Evolutionary conservation across 352 stramenopile species (phyloP).

Genomic region (Thraustotheca clavata): DNA sequence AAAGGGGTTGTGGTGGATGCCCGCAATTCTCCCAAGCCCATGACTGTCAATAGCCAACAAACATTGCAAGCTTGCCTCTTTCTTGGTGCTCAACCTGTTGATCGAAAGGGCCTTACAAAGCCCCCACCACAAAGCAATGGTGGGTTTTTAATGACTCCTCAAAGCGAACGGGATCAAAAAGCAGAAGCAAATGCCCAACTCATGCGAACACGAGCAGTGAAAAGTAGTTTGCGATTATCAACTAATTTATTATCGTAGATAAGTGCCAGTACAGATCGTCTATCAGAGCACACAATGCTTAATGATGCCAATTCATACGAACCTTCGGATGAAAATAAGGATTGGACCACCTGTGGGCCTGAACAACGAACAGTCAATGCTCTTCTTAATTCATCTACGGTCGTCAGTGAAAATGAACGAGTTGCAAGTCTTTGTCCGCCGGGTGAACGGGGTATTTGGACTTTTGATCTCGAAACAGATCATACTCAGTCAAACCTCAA

Average conservation of each 20-base stretch:
- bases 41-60: constrained; percentile 81
- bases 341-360: constrained; percentile 81
- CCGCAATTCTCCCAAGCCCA: constrained; percentile 76
- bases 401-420: constrained; percentile 25
- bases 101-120: constrained; percentile 79
- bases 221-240: background rate
- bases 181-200: background rate
- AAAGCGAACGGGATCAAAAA: constrained; percentile 20
- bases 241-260: background rate
- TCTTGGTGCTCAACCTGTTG: constrained; percentile 73
- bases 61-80: constrained; percentile 82
- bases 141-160: constrained; percentile 60
- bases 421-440: constrained; percentile 71
- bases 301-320: constrained; percentile 22
- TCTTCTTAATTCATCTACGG: constrained; percentile 23
- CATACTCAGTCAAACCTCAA: constrained; percentile 49
- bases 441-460: constrained; percentile 79
- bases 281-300: constrained; percentile 50
- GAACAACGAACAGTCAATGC: constrained; percentile 69
- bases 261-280: constrained; percentile 39
- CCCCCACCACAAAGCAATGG: constrained; percentile 79
- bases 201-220: constrained; percentile 16
- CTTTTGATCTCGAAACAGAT: constrained; percentile 85
- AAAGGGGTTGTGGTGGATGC: constrained; percentile 84
- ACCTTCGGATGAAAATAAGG: constrained; percentile 77